Evolutionary conservation across 2,329 filamentous ascomycete species (phyloP).

Genomic region (Aspergillus floridensis): DNA sequence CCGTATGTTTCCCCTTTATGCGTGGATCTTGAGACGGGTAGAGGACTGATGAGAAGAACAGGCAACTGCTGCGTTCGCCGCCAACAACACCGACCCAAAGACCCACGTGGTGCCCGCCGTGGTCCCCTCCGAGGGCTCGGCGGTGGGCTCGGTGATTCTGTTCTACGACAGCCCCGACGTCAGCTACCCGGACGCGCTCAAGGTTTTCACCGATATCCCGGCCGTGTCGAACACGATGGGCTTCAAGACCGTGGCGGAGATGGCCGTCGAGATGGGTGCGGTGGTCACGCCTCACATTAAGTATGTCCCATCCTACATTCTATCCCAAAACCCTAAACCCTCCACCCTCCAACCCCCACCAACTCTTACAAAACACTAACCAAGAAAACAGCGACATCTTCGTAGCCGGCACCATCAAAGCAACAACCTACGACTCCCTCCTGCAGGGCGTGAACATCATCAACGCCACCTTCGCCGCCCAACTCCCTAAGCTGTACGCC

Average conservation of each 20-base stretch:
- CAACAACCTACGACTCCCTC: conserved; percentile 32
- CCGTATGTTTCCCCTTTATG: too few species aligned
- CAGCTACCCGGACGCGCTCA: conserved; percentile 33
- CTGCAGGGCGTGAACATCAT: conserved; percentile 38
- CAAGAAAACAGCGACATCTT: conserved; percentile 30
- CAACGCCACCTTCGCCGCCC: conserved; percentile 39
- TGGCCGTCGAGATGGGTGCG: conserved; percentile 32
- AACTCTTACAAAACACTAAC: background rate
- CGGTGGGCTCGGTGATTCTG: conserved; percentile 36
- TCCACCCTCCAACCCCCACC: too few species aligned
- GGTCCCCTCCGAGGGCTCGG: conserved; percentile 22
- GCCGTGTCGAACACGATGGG: conserved; percentile 32
- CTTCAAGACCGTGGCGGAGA: conserved; percentile 38
- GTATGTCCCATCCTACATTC: conserved; percentile 10
- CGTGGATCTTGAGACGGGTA: too few species aligned
- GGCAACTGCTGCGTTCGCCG: conserved; percentile 27
- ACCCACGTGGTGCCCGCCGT: conserved; percentile 32
- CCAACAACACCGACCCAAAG: conserved; percentile 31
- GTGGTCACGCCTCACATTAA: conserved; percentile 37
- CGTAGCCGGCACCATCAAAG: conserved; percentile 35
- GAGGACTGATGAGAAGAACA: conserved; percentile 10
- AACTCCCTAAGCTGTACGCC: conserved; percentile 40
- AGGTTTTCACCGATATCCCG: conserved; percentile 38
- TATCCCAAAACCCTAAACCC: too few species aligned
- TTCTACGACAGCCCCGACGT: conserved; percentile 38